Evolutionary conservation across 1,284 basidiomycete genomes (phyloP).

Genomic region (Laetiporus sulphureus): DNA sequence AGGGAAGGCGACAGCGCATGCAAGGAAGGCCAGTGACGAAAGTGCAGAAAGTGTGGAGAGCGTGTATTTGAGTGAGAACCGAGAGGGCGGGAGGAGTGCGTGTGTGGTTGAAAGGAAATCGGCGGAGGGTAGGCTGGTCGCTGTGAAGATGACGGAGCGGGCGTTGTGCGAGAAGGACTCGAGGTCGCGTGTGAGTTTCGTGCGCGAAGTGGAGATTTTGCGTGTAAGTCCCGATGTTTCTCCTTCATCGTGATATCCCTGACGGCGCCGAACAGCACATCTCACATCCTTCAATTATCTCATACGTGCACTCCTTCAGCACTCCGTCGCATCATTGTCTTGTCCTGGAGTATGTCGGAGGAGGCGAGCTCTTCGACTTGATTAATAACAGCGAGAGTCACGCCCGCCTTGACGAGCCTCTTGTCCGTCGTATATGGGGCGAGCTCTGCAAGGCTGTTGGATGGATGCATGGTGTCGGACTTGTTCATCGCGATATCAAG

Average conservation of each 20-base stretch:
- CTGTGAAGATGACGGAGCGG: conserved; percentile 80
- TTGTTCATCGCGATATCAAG: conserved; percentile 93
- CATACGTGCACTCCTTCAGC: conserved; percentile 66
- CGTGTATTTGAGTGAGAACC: conserved; percentile 7
- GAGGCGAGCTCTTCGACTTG: conserved; percentile 83
- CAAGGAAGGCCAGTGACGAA: conserved; percentile 10
- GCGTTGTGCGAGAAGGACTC: conserved; percentile 49
- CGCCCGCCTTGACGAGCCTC: conserved; percentile 43
- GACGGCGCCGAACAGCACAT: conserved; percentile 50
- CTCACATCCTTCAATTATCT: conserved; percentile 79
- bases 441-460: conserved; percentile 79
- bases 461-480: conserved; percentile 85
- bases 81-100: conserved; percentile 3
- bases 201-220: conserved; percentile 84
- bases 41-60: too few species aligned
- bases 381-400: conserved; percentile 58
- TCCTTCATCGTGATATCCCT: conserved; percentile 6
- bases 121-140: conserved; percentile 44
- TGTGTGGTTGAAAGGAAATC: conserved; percentile 1
- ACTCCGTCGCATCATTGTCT: conserved; percentile 75
- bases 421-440: conserved; percentile 70
- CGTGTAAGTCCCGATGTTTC: conserved; percentile 37
- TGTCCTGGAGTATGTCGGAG: conserved; percentile 72
- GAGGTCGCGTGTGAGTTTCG: conserved; percentile 76
- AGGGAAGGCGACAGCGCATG: conserved; percentile 10